Evolutionary conservation across 768 basidiomycete genomes (phyloP).

Genomic region (Rhodocollybia butyracea): DNA sequence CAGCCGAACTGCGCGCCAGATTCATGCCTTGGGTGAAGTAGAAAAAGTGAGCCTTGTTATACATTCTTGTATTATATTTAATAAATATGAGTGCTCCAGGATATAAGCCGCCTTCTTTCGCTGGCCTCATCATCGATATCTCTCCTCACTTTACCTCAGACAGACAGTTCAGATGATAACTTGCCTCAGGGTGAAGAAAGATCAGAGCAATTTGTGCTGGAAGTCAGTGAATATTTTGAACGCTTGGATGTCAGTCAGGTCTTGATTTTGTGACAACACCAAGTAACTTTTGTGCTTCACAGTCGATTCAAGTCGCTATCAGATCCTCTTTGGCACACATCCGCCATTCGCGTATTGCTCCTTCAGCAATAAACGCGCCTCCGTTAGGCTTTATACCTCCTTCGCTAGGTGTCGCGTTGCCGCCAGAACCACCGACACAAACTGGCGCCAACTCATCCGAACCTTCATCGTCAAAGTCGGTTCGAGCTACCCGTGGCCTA

Average conservation of each 20-base stretch:
- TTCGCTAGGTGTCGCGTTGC: conserved; percentile 74
- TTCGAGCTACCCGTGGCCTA: conserved; percentile 52
- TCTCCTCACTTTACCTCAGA: conserved; percentile 79
- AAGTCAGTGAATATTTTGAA: conserved; percentile 85
- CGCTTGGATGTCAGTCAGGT: conserved; percentile 62
- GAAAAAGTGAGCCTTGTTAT: conserved; percentile 54
- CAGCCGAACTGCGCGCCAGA: conserved; percentile 77
- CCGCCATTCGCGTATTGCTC: conserved; percentile 76
- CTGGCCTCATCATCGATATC: conserved; percentile 78
- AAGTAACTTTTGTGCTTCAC: conserved; percentile 9
- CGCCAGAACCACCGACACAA: conserved; percentile 35
- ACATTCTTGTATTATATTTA: neutral
- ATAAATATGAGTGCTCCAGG: conserved; percentile 38
- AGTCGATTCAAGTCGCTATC: conserved; percentile 76
- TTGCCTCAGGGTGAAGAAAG: conserved; percentile 81
- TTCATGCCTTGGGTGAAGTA: conserved; percentile 75
- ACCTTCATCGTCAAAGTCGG: conserved; percentile 6
- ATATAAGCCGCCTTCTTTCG: conserved; percentile 72
- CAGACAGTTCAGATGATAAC: conserved; percentile 62
- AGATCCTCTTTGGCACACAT: conserved; percentile 81
- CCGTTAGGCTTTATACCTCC: conserved; percentile 71
- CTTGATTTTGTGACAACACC: neutral
- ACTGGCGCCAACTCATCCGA: conserved; percentile 20
- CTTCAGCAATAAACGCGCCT: conserved; percentile 84
- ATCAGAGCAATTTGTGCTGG: conserved; percentile 80